phyloP scores from a whole-genome alignment of 2,329 filamentous ascomycete genomes.

The Alternaria rosae region DNA sequence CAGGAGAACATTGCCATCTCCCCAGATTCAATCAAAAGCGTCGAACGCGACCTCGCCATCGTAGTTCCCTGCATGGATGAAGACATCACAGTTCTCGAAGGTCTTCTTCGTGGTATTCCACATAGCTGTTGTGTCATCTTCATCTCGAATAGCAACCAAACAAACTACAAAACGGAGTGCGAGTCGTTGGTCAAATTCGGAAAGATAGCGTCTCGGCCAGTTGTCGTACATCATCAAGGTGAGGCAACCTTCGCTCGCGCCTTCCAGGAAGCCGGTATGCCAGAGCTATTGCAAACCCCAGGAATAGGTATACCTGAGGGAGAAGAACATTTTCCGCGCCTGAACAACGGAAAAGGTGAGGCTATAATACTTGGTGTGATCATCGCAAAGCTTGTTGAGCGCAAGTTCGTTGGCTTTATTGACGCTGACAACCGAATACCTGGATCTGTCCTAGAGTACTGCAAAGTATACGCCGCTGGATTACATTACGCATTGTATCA shows the following conservation, averaged over 20 bases:
- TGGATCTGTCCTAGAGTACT: conserved; percentile 27
- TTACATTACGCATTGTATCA: conserved; percentile 13
- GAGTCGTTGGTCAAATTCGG: conserved; percentile 12
- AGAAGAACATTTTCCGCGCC: neutral
- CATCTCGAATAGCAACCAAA: conserved; percentile 21
- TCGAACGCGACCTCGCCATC: conserved; percentile 21
- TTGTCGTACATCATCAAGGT: conserved; percentile 16
- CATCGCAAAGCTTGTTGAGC: conserved; percentile 15
- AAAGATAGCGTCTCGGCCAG: conserved; percentile 1
- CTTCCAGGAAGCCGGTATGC: conserved; percentile 12
- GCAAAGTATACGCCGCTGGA: conserved; percentile 25
- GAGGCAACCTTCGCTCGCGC: conserved; percentile 16
- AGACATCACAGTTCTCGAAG: conserved; percentile 16
- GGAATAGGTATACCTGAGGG: neutral
- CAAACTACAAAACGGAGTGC: conserved; percentile 14
- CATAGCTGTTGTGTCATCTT: conserved; percentile 21
- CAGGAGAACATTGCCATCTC: conserved; percentile 10
- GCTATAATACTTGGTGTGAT: conserved; percentile 23
- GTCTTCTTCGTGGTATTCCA: conserved; percentile 24
- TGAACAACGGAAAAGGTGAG: conserved; percentile 27
- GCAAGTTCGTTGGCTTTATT: conserved; percentile 21
- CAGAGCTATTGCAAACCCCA: conserved; percentile 1
- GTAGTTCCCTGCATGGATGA: conserved; percentile 26
- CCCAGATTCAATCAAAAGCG: conserved; percentile 2
- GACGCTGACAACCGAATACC: conserved; percentile 27